Base-by-base conservation (phyloP, 1,284 basidiomycete species). In the Sporisorium graminicola region DNA sequence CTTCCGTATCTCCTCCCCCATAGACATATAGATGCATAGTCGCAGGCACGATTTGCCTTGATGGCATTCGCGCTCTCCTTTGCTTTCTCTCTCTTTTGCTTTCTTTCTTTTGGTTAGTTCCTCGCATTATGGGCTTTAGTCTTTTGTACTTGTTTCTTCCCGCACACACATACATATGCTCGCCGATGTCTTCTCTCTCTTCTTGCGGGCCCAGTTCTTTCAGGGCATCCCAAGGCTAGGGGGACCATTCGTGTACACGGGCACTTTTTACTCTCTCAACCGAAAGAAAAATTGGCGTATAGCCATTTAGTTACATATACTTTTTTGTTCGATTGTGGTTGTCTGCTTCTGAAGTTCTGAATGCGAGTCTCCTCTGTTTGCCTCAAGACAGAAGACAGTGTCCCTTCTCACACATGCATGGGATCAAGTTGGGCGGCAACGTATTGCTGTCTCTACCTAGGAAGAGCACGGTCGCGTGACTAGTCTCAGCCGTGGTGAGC, bases 191-290 rank as follows among this genome's bases (percentile, higher is more conserved):
- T 75, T 71, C 65, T 53, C 64, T 56, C 64, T 44, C 31, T 18
- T 24, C 40, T 57, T 24, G 51, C 47, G 63, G 69, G 63, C 69
- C 63, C 62, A 18, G 40, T 43, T 20, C 5, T 18, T 22, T 44
- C 33, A 47, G 63, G 63, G 58, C 58, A 43, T 50, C 55, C 47
- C 49, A 10, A n/a, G 40, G 44, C 2, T 44, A 35, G 58, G 68
- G 64, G 51, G 73, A 67, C 73, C 73, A 75, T 75, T 75, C 73
- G 67, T 65, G 73, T 75, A 75, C 51, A 75, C 73, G 73, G 58
- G 66, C 71, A 26, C 40, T 26, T 29, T n/a, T n/a, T n/a, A n/a
- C 50, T 49, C 47, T 46, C 31, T 57, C 43, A 26, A 29, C 22
- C 9, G 54, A 37, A 65, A 59, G 26, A 61, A 66, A 65, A 63